Conservation (phyloP, 768 basidiomycete genomes). For the Pleurotus cornucopiae region DNA sequence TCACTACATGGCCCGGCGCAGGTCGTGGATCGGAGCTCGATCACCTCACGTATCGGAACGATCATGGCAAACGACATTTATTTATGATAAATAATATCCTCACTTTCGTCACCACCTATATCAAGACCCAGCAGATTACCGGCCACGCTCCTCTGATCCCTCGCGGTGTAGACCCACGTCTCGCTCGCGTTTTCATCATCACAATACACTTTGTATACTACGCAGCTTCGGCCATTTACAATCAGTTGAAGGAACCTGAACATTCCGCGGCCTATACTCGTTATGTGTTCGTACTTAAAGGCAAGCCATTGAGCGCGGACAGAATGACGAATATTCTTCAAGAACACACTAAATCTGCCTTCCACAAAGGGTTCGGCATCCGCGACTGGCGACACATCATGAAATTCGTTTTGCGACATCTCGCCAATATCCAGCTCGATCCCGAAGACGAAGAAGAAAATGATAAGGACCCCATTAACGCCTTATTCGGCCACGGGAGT, state of each 20-base stretch:
- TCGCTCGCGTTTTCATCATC: slow-evolving; percentile 1
- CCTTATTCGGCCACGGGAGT: slow-evolving; percentile 1
- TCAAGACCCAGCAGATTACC: slow-evolving; percentile 11
- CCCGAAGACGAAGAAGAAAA: not conserved
- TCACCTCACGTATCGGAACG: slow-evolving; percentile 9
- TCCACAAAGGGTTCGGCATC: not conserved
- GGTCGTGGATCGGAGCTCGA: slow-evolving; percentile 14
- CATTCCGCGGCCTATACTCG: not conserved
- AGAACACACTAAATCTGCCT: not conserved
- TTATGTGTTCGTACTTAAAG: slow-evolving; percentile 8
- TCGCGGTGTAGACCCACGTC: not conserved
- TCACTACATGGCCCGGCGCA: slow-evolving; percentile 13
- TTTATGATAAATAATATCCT: slow-evolving; percentile 16
- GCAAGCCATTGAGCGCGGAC: not conserved
- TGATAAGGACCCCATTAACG: not conserved
- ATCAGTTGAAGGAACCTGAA: not conserved
- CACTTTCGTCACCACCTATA: slow-evolving; percentile 10
- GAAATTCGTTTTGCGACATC: not conserved
- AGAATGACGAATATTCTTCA: not conserved
- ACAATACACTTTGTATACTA: slow-evolving; percentile 1
- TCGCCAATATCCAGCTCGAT: not conserved
- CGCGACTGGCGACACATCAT: slow-evolving; percentile 2
- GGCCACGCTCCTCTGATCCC: slow-evolving; percentile 2
- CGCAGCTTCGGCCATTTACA: not conserved
- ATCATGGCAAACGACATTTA: not conserved